A percentile compares a stretch with the other conserved stretches of the same genome.
phyloP scores from a whole-genome alignment of 2,329 filamentous ascomycete genomes.

The Samsoniella hepiali region DNA sequence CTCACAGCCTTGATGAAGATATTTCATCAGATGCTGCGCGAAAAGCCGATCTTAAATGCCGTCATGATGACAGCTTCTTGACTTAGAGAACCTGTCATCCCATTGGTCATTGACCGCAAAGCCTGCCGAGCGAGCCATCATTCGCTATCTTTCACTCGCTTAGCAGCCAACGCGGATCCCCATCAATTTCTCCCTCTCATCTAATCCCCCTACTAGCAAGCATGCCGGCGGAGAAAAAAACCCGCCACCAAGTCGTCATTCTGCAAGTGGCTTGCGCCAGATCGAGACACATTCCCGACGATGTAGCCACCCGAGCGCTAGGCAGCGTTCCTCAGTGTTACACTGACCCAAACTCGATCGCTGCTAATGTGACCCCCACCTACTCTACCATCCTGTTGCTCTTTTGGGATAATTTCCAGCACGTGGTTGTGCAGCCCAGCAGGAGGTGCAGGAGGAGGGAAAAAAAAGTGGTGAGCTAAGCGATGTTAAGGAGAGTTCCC shows the following conservation, averaged over 20 bases:
- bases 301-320: not conserved
- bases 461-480: not conserved
- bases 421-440: slow-evolving; percentile 12
- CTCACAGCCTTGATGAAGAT: too few species aligned
- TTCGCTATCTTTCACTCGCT: not conserved
- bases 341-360: not conserved
- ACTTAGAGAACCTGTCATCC: not conserved
- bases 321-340: slow-evolving; percentile 10
- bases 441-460: not conserved
- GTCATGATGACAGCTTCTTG: not conserved
- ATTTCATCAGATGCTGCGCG: too few species aligned
- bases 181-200: not conserved
- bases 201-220: not conserved
- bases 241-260: not conserved
- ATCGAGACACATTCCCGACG: slow-evolving; percentile 15
- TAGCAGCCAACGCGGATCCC: not conserved
- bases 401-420: slow-evolving; percentile 3
- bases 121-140: not conserved
- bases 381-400: not conserved
- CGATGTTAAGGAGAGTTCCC: not conserved
- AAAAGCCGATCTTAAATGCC: too few species aligned
- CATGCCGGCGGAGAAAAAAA: not conserved
- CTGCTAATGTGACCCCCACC: not conserved
- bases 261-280: slow-evolving; percentile 3
- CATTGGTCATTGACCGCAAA: not conserved